Base-by-base conservation (phyloP, 1,139 yeast species). In the Candida mesenterica region DNA sequence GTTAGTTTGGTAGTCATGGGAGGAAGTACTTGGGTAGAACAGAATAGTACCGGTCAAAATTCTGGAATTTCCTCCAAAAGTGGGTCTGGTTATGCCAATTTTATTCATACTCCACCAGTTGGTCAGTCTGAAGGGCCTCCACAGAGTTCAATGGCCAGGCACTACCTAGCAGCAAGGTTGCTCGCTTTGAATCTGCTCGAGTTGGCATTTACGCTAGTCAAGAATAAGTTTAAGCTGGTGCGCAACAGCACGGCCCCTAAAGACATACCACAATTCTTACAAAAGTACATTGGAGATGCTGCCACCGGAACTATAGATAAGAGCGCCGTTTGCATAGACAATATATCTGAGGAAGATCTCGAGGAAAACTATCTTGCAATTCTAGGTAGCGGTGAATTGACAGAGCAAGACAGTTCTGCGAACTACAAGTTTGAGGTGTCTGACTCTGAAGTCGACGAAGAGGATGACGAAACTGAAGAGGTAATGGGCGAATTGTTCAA, bases 1-100 rank as follows among this genome's bases (percentile, higher is more conserved):
- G 62, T 76, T 15, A 65, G 78, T 26, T 52, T 69, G n/a, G 61
- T 83, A 3, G 57, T 61, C 0, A 53, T 73, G 18, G 77, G 77
- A 12, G 54, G 57, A 5, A 61, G 64, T n/a, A 82, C 88, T 0
- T 84, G 85, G 80, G 46, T 82, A 8, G 88, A 81, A 39, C 48
- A 50, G 8, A 45, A 52, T 25, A 38, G 42, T 4, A 36, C 46
- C 8, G 7, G 7, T 7, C 5, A 5, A 12, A 38, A 44, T 9
- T n/a, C n/a, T n/a, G n/a, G n/a, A n/a, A n/a, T n/a, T n/a, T n/a
- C n/a, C n/a, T n/a, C n/a, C n/a, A n/a, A n/a, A n/a, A n/a, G n/a
- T n/a, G n/a, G n/a, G n/a, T n/a, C n/a, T n/a, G 73, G 73, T 0
- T 68, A 69, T 41, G 59, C 51, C 3, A 65, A 68, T 40, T 38